These are phyloP conservation scores for Calonectria montana DNA, from an alignment of 2,329 filamentous ascomycete genomes.

Conservation along the genomic window DNA sequence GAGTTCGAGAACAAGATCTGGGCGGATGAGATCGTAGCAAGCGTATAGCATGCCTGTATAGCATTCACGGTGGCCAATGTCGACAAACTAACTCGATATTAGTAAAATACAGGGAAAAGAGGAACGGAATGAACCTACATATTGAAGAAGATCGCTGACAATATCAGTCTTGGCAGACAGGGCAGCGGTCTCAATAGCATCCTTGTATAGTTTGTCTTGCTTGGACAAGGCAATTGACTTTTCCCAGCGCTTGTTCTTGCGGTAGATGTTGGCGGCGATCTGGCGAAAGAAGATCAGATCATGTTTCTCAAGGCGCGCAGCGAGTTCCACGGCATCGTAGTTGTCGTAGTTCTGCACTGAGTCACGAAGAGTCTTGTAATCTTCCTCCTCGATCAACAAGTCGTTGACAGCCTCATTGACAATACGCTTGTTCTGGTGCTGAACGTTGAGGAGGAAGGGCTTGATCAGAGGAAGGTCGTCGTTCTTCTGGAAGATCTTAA, in stretches of 20 bases:
- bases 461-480: slow-evolving; percentile 99
- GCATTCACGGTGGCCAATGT: slow-evolving; percentile 98
- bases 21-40: slow-evolving; percentile 96
- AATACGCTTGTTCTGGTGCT: slow-evolving; percentile 96
- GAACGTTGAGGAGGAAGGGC: slow-evolving; percentile 96
- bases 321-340: slow-evolving; percentile 94
- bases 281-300: slow-evolving; percentile 99
- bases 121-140: slow-evolving; percentile 74
- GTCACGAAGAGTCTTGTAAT: slow-evolving; percentile 98
- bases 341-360: slow-evolving; percentile 99
- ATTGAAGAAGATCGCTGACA: slow-evolving; percentile 94
- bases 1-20: slow-evolving; percentile 92
- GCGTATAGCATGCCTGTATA: slow-evolving; percentile 99
- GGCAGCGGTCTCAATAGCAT: slow-evolving; percentile 97
- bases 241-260: slow-evolving; percentile 99
- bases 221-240: slow-evolving; percentile 98
- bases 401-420: slow-evolving; percentile 99
- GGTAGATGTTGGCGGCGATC: slow-evolving; percentile 97
- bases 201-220: slow-evolving; percentile 99
- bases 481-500: slow-evolving; percentile 98
- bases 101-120: slow-evolving; percentile 39
- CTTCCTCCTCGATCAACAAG: slow-evolving; percentile 96
- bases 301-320: slow-evolving; percentile 93
- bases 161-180: slow-evolving; percentile 91
- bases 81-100: slow-evolving; percentile 80